phyloP scores from a whole-genome alignment of 108 stramenopile genomes.

The Schizochytrium sp. region DNA sequence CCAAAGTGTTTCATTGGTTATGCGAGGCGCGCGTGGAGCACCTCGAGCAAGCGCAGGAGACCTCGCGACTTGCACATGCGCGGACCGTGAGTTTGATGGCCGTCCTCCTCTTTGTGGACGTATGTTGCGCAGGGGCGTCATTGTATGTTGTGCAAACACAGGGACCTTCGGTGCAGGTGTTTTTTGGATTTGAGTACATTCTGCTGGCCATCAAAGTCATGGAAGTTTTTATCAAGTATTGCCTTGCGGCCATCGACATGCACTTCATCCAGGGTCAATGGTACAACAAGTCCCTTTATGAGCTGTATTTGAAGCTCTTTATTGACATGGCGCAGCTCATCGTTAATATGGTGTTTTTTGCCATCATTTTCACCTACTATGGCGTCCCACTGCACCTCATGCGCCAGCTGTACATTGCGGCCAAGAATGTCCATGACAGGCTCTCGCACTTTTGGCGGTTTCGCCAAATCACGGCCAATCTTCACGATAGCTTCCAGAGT shows the following conservation, averaged over 20 bases:
- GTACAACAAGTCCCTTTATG: constrained; percentile 39
- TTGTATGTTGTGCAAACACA: constrained; percentile 41
- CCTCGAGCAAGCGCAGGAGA: constrained; percentile 74
- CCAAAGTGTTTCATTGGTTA: constrained; percentile 87
- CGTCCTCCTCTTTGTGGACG: neutral
- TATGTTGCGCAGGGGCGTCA: constrained; percentile 1
- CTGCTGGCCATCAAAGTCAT: constrained; percentile 70
- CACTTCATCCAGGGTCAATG: constrained; percentile 34
- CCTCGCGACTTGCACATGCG: constrained; percentile 23
- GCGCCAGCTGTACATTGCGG: constrained; percentile 78
- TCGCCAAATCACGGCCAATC: constrained; percentile 72
- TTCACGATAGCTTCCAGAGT: constrained; percentile 79
- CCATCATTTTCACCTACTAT: constrained; percentile 82
- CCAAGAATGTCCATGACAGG: constrained; percentile 61
- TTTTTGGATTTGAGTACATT: constrained; percentile 87
- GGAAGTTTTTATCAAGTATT: constrained; percentile 57
- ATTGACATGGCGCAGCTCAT: constrained; percentile 80
- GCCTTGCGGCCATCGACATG: constrained; percentile 72
- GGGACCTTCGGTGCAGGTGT: constrained; percentile 70
- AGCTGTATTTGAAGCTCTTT: constrained; percentile 78
- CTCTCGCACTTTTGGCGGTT: constrained; percentile 69
- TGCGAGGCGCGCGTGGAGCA: constrained; percentile 74
- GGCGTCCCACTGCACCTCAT: constrained; percentile 91
- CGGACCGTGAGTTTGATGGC: constrained; percentile 34
- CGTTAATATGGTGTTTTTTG: constrained; percentile 87